phyloP scores from a whole-genome alignment of 768 basidiomycete species.

The Panus rudis region DNA sequence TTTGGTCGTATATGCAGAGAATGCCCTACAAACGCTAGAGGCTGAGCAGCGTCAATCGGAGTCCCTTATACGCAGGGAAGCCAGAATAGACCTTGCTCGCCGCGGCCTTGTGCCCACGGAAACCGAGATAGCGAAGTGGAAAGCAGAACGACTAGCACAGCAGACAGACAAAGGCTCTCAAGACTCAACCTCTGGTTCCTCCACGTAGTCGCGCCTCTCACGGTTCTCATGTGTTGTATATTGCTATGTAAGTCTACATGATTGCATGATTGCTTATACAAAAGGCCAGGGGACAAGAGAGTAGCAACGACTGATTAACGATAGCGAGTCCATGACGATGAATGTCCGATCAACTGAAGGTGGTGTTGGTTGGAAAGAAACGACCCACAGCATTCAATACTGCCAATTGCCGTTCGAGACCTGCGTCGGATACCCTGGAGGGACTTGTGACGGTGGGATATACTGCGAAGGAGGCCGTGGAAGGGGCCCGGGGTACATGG shows the following conservation, averaged over 20 bases:
- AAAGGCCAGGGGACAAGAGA: too few species aligned
- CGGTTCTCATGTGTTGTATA: too few species aligned
- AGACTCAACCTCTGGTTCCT: too few species aligned
- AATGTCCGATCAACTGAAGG: too few species aligned
- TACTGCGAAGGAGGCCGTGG: slow-evolving; percentile 8
- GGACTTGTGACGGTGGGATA: slow-evolving; percentile 3
- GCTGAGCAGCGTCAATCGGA: slow-evolving; percentile 58
- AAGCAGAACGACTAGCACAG: slow-evolving; percentile 29
- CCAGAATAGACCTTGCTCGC: slow-evolving; percentile 65
- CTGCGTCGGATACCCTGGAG: slow-evolving; percentile 2
- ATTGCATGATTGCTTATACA: too few species aligned
- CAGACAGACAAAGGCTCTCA: background rate
- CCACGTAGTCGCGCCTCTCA: too few species aligned
- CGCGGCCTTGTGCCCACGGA: slow-evolving; percentile 77
- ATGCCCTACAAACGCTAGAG: slow-evolving; percentile 68
- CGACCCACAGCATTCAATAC: too few species aligned
- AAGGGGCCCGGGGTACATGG: slow-evolving; percentile 8
- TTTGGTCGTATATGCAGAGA: slow-evolving; percentile 69
- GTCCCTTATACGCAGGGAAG: slow-evolving; percentile 62
- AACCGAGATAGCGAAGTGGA: slow-evolving; percentile 80
- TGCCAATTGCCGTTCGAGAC: slow-evolving; percentile 10
- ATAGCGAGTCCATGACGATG: too few species aligned
- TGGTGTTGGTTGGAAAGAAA: too few species aligned
- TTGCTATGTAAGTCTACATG: too few species aligned
- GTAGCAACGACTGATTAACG: too few species aligned